Evolutionary conservation across 2,329 filamentous ascomycete species (phyloP), one percentile per base, ranked within the genome.

Genomic region (Chalara sp.): DNA sequence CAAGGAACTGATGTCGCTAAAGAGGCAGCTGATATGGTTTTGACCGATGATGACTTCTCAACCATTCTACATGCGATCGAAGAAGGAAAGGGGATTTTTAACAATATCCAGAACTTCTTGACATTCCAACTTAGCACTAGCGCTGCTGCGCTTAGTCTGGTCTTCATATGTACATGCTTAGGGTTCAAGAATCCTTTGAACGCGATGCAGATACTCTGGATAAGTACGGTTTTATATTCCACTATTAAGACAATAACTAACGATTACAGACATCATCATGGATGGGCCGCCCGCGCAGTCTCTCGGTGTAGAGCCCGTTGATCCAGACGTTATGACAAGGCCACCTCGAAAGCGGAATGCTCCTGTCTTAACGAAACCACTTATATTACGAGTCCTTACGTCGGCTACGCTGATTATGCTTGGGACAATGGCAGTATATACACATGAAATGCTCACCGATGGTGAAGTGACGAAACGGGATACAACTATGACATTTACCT

Each of bases 151-250:
- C 75, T 99, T 58, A 89, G 87, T 52, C 76, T 99, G 49, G 93
- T 99, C 13, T 81, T 99, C 59, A 70, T 99, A 63, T 96, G 91
- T 75, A 96, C 90, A 32, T 86, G 89, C 60, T 79, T 96, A 55
- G 93, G 93, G 39, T 93, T 95, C 72, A 91, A 89, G 70, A 96
- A 93, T 66, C 95, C 93, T 44, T 76, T 99, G 54, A 99, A 99
- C 67, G 90, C 93, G 46, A 99, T 99, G 93, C 93, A 99, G 72
- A 99, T 99, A 73, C 79, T 99, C 41, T 99, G 93, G 93, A 99
- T 99, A 64, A 99, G 92, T 96, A 74, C 73, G 89, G 80, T 10
- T 47, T 32, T 21, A 11, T 44, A 41, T 30, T 45, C 28, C 29
- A 21, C 21, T 21, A 21, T 21, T 3, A 3, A 21, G 21, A 21